phyloP scores from a whole-genome alignment of 1,284 basidiomycete species.

The Hypsizygus ulmarius region DNA sequence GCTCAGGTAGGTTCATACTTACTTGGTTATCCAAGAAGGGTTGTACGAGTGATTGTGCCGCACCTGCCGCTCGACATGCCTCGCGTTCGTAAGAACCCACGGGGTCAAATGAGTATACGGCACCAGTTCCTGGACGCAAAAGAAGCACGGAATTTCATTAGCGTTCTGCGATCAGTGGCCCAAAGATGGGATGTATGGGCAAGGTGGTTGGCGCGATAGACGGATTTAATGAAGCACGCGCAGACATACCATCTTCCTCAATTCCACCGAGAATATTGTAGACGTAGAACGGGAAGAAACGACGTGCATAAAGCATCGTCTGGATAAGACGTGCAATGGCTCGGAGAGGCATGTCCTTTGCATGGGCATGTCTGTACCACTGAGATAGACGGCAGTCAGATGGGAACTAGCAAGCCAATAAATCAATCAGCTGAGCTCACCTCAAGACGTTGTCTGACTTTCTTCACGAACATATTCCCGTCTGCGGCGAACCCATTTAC shows the following conservation, averaged over 20 bases:
- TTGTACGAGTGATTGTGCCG: conserved; percentile 87
- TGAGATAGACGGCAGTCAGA: conserved; percentile 31
- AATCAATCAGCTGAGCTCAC: conserved; percentile 40
- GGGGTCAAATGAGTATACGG: conserved; percentile 96
- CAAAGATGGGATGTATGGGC: conserved; percentile 1
- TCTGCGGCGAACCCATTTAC: conserved; percentile 96
- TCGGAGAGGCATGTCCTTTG: conserved; percentile 90
- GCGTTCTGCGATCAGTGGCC: conserved; percentile 7
- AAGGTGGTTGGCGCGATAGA: conserved; percentile 15
- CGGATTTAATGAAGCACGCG: conserved; percentile 4
- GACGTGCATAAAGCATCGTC: conserved; percentile 90
- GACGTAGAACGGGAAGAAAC: conserved; percentile 96
- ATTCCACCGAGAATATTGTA: conserved; percentile 94
- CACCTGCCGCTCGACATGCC: conserved; percentile 90
- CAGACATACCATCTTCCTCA: conserved; percentile 83
- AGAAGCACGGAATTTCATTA: conserved; percentile 13
- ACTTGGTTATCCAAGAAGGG: conserved; percentile 97
- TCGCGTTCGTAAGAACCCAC: conserved; percentile 95
- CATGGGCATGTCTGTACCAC: conserved; percentile 95
- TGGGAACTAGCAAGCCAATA: conserved; percentile 9
- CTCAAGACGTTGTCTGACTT: conserved; percentile 89
- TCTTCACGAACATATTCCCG: conserved; percentile 94
- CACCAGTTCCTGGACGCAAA: conserved; percentile 70
- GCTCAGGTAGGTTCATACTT: conserved; percentile 31
- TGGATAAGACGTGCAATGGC: conserved; percentile 93